Evolutionary conservation across 495 filamentous ascomycete species (phyloP).

Genomic region (Hypoxylon fuscum): DNA sequence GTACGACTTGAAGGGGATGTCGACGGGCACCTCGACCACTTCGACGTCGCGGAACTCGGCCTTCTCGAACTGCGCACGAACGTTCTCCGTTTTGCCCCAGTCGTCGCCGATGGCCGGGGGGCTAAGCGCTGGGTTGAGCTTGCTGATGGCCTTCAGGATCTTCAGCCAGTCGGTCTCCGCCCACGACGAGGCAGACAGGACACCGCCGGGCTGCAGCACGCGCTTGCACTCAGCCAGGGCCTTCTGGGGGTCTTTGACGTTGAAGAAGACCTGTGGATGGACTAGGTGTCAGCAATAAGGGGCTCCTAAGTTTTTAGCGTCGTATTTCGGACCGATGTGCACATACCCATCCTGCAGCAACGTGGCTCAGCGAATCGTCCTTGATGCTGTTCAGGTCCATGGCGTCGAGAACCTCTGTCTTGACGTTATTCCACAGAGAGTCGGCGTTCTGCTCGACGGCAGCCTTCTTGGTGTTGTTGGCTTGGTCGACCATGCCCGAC

Average conservation of each 20-base stretch:
- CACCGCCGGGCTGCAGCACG: not conserved
- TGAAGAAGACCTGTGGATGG: not conserved
- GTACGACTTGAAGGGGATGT: not conserved
- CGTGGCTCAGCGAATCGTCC: not conserved
- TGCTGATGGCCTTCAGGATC: not conserved
- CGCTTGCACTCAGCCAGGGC: not conserved
- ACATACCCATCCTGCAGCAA: not conserved
- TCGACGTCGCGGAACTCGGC: not conserved
- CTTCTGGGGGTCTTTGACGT: not conserved
- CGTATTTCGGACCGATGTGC: not conserved
- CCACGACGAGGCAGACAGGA: not conserved
- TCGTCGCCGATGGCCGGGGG: not conserved
- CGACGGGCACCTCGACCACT: not conserved
- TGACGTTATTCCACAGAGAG: not conserved
- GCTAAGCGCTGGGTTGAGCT: not conserved
- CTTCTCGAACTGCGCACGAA: not conserved
- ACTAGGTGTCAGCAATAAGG: not conserved
- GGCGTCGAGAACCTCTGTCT: not conserved
- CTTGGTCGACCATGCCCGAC: not conserved
- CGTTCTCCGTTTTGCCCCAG: not conserved
- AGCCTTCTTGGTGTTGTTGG: not conserved
- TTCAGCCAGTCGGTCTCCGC: not conserved
- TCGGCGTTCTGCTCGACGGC: not conserved
- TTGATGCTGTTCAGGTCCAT: not conserved
- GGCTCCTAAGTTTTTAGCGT: not conserved